Evolutionary conservation across 1,139 yeast genomes (phyloP).

Genomic region (Saccharomycopsis hybrid): DNA sequence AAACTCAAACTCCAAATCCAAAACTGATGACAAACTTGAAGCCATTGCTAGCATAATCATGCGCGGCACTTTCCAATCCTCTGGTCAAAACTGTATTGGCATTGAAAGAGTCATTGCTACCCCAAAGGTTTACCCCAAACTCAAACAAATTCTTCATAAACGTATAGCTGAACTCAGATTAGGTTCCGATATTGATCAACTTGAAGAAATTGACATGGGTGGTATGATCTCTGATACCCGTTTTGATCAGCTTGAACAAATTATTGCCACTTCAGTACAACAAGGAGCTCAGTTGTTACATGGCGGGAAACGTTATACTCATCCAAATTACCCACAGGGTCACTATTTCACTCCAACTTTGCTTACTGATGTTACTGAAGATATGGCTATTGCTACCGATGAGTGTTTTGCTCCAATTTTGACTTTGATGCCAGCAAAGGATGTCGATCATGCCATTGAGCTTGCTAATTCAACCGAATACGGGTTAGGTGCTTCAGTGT

Average conservation of each 20-base stretch:
- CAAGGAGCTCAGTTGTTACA: conserved; percentile 73
- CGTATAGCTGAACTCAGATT: conserved; percentile 60
- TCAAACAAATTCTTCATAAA: conserved; percentile 49
- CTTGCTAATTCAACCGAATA: conserved; percentile 82
- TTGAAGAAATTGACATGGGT: conserved; percentile 90
- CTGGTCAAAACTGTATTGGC: conserved; percentile 97
- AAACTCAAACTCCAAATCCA: too few relatives aligned
- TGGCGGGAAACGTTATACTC: conserved; percentile 76
- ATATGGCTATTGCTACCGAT: conserved; percentile 74
- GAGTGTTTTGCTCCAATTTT: conserved; percentile 94
- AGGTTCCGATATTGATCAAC: conserved; percentile 88
- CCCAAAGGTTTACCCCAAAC: conserved; percentile 54
- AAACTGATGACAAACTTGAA: too few relatives aligned
- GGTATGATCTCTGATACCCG: conserved; percentile 83
- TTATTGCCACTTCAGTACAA: conserved; percentile 65
- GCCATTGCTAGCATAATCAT: conserved; percentile 74
- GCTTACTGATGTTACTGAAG: conserved; percentile 68
- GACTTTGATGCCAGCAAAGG: conserved; percentile 65
- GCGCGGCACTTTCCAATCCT: conserved; percentile 94
- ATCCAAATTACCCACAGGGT: conserved; percentile 93
- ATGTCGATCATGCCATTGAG: conserved; percentile 59
- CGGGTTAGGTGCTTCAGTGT: conserved; percentile 88
- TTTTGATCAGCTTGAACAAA: conserved; percentile 56
- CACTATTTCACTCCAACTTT: conserved; percentile 89
- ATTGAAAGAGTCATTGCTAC: conserved; percentile 85